These are phyloP conservation scores for Vitis hybrid DNA, from an alignment of 177 flowering plant species.

Conservation along the genomic window DNA sequence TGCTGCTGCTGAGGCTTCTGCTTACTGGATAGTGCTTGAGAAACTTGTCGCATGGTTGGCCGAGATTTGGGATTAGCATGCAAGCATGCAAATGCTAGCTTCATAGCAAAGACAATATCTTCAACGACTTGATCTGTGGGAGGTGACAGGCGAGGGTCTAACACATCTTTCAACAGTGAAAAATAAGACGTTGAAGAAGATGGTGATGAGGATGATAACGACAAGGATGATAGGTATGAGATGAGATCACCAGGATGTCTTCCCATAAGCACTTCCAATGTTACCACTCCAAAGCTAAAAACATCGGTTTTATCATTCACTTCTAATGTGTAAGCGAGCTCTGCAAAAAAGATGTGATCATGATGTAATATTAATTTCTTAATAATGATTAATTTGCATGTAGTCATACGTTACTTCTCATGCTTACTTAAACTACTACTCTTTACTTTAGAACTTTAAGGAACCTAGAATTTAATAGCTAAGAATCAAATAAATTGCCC, in stretches of 20 bases:
- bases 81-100: slow-evolving; percentile 17
- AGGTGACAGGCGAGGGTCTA: not conserved
- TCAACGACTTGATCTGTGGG: not conserved
- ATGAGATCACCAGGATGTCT: slow-evolving; percentile 2
- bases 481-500: too few species aligned
- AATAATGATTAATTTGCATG: too few species aligned
- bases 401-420: too few species aligned
- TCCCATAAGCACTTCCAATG: slow-evolving; percentile 5
- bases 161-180: not conserved
- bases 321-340: not conserved
- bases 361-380: too few species aligned
- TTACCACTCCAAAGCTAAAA: slow-evolving; percentile 1
- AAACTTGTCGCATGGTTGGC: not conserved
- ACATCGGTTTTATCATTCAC: not conserved
- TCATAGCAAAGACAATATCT: not conserved
- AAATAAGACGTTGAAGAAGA: not conserved
- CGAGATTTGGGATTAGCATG: too few species aligned
- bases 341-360: not conserved
- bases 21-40: too few species aligned
- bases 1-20: too few species aligned
- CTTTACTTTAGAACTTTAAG: too few species aligned
- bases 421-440: too few species aligned
- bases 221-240: not conserved
- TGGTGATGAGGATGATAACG: too few species aligned
- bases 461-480: too few species aligned